Evolutionary conservation across 352 stramenopile species (phyloP).

Genomic region (Phytophthora fragariaefolia): DNA sequence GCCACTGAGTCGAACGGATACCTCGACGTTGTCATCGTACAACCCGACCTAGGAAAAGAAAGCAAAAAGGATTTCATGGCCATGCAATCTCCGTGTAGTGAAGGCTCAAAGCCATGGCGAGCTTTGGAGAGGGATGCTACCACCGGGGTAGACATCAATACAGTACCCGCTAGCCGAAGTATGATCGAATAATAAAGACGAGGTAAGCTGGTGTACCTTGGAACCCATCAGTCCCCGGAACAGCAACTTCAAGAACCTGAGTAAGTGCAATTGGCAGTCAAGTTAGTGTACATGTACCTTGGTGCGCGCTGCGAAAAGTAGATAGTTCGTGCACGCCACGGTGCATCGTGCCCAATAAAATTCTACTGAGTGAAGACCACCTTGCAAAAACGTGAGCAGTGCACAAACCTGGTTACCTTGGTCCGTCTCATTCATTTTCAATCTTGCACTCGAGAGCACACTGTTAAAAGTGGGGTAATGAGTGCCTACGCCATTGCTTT

Average conservation of each 20-base stretch:
- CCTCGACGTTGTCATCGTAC: constrained; percentile 8
- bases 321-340: background rate
- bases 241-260: too few species aligned
- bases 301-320: background rate
- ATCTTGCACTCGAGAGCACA: background rate
- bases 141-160: constrained; percentile 4
- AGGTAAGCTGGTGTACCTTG: too few species aligned
- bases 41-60: background rate
- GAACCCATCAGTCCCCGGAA: too few species aligned
- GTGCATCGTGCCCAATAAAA: background rate
- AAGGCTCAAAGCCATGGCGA: constrained; percentile 4
- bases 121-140: background rate
- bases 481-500: constrained; percentile 19
- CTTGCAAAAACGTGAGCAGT: background rate
- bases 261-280: background rate
- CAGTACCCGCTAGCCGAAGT: background rate
- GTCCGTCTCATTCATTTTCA: background rate
- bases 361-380: background rate
- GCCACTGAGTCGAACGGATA: constrained; percentile 6
- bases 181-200: too few species aligned
- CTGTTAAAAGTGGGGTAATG: background rate
- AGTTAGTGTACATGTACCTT: too few species aligned
- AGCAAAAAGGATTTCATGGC: constrained; percentile 9
- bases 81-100: constrained; percentile 9
- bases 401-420: background rate